phyloP scores from a whole-genome alignment of 1,284 basidiomycete genomes.

The Sutorius eximius region DNA sequence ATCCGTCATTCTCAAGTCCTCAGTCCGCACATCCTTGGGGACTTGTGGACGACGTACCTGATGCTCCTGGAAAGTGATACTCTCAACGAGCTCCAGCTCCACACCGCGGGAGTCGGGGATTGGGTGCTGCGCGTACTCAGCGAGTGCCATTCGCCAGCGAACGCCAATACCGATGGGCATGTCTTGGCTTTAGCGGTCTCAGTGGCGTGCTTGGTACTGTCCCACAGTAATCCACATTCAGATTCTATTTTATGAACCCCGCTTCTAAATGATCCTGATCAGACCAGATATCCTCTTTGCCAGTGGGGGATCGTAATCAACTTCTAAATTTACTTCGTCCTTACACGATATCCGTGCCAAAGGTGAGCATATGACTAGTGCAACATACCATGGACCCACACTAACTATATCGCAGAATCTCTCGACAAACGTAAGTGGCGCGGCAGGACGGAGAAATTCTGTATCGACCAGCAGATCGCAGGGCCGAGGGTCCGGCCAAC shows the following conservation, averaged over 20 bases:
- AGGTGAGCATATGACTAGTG: conserved; percentile 30
- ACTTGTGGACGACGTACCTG: conserved; percentile 51
- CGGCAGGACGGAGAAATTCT: conserved; percentile 11
- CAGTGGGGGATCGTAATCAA: conserved; percentile 34
- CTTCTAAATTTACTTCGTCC: conserved; percentile 42
- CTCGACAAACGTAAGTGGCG: conserved; percentile 32
- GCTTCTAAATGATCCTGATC: conserved; percentile 25
- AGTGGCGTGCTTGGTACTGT: conserved; percentile 37
- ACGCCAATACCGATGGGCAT: conserved; percentile 12
- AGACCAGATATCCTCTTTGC: conserved; percentile 40
- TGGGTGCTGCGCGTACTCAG: conserved; percentile 35
- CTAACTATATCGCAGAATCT: conserved; percentile 26
- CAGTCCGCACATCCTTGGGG: conserved; percentile 33
- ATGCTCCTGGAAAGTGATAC: conserved; percentile 52
- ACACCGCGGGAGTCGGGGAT: conserved; percentile 36
- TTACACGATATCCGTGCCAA: conserved; percentile 30
- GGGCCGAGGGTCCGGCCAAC: conserved; percentile 20
- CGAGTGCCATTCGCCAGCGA: conserved; percentile 12
- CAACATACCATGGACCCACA: conserved; percentile 4
- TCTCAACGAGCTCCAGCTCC: conserved; percentile 45
- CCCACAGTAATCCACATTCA: conserved; percentile 36
- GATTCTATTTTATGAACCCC: conserved; percentile 24
- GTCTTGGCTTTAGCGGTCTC: conserved; percentile 31
- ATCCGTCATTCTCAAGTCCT: conserved; percentile 40
- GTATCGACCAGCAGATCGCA: conserved; percentile 26